Base-by-base conservation (phyloP, 2,329 filamentous ascomycete species). In the Microcyclospora pomicola region DNA sequence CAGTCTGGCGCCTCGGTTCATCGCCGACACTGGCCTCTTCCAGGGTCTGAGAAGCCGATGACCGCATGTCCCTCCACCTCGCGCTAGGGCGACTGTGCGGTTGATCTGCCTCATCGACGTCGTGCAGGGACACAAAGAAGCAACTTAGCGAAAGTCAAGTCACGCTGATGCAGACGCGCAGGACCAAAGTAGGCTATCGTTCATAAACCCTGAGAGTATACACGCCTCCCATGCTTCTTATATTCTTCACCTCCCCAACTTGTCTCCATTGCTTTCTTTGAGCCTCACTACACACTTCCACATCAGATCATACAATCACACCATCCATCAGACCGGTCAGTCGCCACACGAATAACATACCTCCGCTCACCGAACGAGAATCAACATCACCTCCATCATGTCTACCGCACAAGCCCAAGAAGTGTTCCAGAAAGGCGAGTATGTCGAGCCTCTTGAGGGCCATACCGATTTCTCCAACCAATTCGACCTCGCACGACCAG, bases 401-500 rank as follows among this genome's bases (percentile, higher is more conserved):
- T 47, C 53, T 39, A 42, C 42, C 33, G 41, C 48, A 31, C 38
- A 48, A 15, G 48, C 47, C 6, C 48, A 55, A 34, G 54, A 61
- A 43, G 39, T 27, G 14, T 66, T 63, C 52, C 48, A 60, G 34
- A 49, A 59, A 31, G 53, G 59, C 35, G 51, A 55, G 42, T 63
- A 60, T 50, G 59, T 59, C 13, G 60, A 61, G 43, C 59, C 62
- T n/a, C 14, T 31, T 9, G 12, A 31, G 12, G 35, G 35, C 6
- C 34, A 38, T 27, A 57, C 60, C 47, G 52, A 63, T 47, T 68
- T 67, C 42, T 49, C 58, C 33, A 56, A 60, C 43, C 57, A 64
- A 40, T 66, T 60, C 45, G 60, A 65, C 42, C 42, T 66, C 35
- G 56, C 59, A 37, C 51, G 66, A 42, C 59, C 57, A 15, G 53